Evolutionary conservation across 192 early-diverging fungal species (phyloP).

Genomic region (Linnemannia schmuckeri): DNA sequence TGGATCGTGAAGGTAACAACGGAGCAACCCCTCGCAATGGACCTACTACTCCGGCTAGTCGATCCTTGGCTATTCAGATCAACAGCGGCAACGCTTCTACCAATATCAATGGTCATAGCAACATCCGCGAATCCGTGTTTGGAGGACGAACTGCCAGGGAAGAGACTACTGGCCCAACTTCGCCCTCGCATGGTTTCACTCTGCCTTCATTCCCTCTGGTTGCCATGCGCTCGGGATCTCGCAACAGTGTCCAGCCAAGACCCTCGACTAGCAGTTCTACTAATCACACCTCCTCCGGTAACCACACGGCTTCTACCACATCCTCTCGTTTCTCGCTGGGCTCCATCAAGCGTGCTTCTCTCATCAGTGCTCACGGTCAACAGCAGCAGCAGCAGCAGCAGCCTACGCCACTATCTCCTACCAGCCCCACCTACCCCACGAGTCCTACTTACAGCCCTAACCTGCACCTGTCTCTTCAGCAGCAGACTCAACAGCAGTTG

Average conservation of each 20-base stretch:
- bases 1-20: slow-evolving; percentile 14
- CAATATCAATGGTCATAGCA: slow-evolving; percentile 5
- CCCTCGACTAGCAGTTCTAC: slow-evolving; percentile 35
- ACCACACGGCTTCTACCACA: slow-evolving; percentile 10
- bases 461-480: not conserved
- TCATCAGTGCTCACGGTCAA: not conserved
- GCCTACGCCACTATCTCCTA: slow-evolving; percentile 9
- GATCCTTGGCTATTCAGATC: slow-evolving; percentile 11
- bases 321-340: slow-evolving; percentile 19
- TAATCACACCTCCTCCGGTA: not conserved
- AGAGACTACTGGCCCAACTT: slow-evolving; percentile 5
- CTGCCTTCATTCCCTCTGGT: slow-evolving; percentile 33
- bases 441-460: not conserved
- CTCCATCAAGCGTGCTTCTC: slow-evolving; percentile 27
- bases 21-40: not conserved
- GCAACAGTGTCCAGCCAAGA: slow-evolving; percentile 24
- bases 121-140: slow-evolving; percentile 53
- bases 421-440: slow-evolving; percentile 22
- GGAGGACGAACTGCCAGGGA: slow-evolving; percentile 45
- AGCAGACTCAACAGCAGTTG: slow-evolving; percentile 33
- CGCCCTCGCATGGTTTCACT: slow-evolving; percentile 23
- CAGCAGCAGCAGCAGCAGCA: slow-evolving; percentile 17
- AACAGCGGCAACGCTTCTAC: slow-evolving; percentile 1
- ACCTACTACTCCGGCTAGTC: not conserved
- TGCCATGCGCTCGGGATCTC: slow-evolving; percentile 26